phyloP scores from a whole-genome alignment of 2,329 filamentous ascomycete species.

The Nothophaeocryptopus gaeumannii region DNA sequence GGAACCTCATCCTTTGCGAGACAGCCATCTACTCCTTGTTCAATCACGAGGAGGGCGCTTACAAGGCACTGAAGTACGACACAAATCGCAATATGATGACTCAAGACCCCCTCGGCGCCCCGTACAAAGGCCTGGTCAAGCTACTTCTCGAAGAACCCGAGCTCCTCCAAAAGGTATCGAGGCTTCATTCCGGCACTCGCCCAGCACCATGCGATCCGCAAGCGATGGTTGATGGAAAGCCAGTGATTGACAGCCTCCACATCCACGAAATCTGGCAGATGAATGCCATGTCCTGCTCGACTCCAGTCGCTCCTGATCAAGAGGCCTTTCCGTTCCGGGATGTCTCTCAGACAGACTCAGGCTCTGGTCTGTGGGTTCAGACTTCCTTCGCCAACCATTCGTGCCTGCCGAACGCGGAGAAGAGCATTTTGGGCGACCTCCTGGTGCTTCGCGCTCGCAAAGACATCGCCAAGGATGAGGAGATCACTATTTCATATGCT shows the following conservation, averaged over 20 bases:
- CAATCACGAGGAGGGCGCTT: conserved; percentile 4
- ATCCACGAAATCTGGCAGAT: conserved; percentile 15
- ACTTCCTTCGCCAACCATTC: conserved; percentile 17
- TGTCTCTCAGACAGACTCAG: neutral
- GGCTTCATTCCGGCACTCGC: conserved; percentile 7
- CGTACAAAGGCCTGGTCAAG: conserved; percentile 11
- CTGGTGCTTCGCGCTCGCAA: conserved; percentile 10
- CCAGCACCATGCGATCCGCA: neutral
- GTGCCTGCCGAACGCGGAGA: conserved; percentile 16
- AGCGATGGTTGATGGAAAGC: conserved; percentile 7
- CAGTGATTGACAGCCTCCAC: conserved; percentile 15
- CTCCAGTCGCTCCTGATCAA: neutral
- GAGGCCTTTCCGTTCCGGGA: conserved; percentile 9
- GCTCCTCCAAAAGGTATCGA: conserved; percentile 5
- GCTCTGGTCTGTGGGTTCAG: conserved; percentile 11
- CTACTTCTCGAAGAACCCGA: conserved; percentile 1
- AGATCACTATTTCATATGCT: conserved; percentile 16
- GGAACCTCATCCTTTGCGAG: conserved; percentile 11
- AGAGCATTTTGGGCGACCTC: conserved; percentile 13
- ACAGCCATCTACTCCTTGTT: conserved; percentile 6
- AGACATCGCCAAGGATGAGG: conserved; percentile 13
- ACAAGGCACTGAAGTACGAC: conserved; percentile 10
- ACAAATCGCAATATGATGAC: conserved; percentile 14
- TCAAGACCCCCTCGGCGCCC: conserved; percentile 10
- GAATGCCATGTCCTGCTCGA: conserved; percentile 12